phyloP scores from a whole-genome alignment of 2,329 filamentous ascomycete species.

The Aspergillus fructus region DNA sequence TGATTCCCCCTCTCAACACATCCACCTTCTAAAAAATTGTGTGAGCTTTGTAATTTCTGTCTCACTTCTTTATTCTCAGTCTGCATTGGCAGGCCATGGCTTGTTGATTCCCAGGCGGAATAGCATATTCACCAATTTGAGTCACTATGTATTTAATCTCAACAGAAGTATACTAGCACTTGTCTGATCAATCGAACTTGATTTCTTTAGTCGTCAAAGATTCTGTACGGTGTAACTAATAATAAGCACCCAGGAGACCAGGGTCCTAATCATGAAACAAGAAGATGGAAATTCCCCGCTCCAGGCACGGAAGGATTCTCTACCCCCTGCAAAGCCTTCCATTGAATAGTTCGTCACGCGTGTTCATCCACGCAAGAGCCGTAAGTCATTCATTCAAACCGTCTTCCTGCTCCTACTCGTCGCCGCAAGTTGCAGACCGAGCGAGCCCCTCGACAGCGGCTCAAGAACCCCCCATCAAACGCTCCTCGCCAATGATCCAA shows the following conservation, averaged over 20 bases:
- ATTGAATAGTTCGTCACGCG: not conserved
- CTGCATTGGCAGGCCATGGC: not conserved
- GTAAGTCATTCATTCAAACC: not conserved
- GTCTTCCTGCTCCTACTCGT: not conserved
- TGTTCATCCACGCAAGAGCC: not conserved
- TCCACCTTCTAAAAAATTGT: conserved; percentile 12
- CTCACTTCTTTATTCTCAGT: conserved; percentile 14
- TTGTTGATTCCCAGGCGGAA: not conserved
- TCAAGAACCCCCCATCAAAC: not conserved
- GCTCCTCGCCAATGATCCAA: not conserved
- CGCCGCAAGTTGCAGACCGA: not conserved
- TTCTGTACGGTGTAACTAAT: not conserved
- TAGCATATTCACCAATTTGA: conserved; percentile 16
- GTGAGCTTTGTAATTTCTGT: conserved; percentile 15
- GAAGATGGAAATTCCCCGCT: not conserved
- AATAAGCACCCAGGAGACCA: not conserved
- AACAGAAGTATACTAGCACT: conserved; percentile 16
- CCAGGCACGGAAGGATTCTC: not conserved
- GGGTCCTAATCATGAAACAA: not conserved
- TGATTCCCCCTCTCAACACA: conserved; percentile 21
- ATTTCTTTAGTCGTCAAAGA: not conserved
- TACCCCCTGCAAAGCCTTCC: not conserved
- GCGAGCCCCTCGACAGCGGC: not conserved
- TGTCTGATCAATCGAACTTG: not conserved
- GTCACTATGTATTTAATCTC: conserved; percentile 28